These are phyloP conservation scores for Marasmius fiardii DNA, from an alignment of 1,284 basidiomycete species.

Conservation along the genomic window DNA sequence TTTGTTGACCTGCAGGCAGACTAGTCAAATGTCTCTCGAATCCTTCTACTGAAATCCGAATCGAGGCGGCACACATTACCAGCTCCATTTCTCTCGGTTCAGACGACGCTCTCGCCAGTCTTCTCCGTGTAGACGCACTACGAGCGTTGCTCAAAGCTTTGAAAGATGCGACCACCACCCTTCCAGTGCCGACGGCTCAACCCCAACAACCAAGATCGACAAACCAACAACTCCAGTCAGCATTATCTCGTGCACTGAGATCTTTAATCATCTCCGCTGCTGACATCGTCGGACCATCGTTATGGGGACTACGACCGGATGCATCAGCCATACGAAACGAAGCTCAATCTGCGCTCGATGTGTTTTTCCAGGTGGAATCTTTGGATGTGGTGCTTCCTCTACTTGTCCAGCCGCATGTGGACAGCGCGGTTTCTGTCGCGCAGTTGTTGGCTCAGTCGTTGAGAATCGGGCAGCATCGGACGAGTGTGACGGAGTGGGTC, in stretches of 20 bases:
- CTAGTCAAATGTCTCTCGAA: constrained; percentile 55
- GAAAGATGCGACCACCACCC: constrained; percentile 30
- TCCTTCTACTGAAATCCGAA: constrained; percentile 42
- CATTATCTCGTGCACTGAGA: constrained; percentile 58
- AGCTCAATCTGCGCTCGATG: constrained; percentile 33
- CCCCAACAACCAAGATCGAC: constrained; percentile 27
- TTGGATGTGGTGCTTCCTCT: constrained; percentile 67
- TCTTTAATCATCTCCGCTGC: constrained; percentile 55
- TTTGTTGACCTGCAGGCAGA: constrained; percentile 29
- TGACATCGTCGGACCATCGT: constrained; percentile 61
- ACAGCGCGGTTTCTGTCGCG: constrained; percentile 46
- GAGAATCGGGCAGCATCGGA: constrained; percentile 52
- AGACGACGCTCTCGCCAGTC: constrained; percentile 50
- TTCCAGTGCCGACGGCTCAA: constrained; percentile 13
- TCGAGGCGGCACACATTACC: constrained; percentile 72
- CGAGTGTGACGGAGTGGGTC: constrained; percentile 59
- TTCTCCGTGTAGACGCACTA: constrained; percentile 53
- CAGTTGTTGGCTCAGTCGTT: constrained; percentile 54
- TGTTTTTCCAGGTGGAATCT: constrained; percentile 42
- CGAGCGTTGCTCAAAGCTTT: constrained; percentile 57
- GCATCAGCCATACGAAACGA: constrained; percentile 43
- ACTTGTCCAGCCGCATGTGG: constrained; percentile 38
- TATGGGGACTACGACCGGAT: constrained; percentile 56
- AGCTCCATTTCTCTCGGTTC: constrained; percentile 71
- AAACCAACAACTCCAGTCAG: constrained; percentile 52